These are phyloP conservation scores for Shiraia sp. DNA, from an alignment of 2,329 filamentous ascomycete species.

Conservation along the genomic window DNA sequence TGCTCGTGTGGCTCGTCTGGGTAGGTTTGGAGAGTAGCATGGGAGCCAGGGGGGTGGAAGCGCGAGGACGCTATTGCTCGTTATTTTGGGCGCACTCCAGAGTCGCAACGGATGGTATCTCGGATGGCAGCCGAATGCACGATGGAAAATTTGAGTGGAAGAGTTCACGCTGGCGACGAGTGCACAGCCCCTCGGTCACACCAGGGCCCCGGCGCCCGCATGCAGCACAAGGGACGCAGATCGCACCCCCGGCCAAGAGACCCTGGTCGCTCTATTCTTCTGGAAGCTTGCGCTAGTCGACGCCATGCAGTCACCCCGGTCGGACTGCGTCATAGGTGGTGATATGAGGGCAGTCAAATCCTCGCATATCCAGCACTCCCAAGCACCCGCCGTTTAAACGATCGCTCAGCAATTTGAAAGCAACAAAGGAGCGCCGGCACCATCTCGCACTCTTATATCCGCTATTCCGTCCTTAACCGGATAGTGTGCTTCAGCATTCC, in stretches of 20 bases:
- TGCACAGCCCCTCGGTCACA: constrained; percentile 24
- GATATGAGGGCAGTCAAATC: constrained; percentile 31
- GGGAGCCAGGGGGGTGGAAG: constrained; percentile 13
- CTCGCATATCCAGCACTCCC: constrained; percentile 26
- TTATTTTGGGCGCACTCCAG: constrained; percentile 20
- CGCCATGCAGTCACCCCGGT: constrained; percentile 17
- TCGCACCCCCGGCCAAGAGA: constrained; percentile 5
- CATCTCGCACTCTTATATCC: constrained; percentile 28
- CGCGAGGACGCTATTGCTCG: constrained; percentile 16
- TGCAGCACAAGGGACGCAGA: constrained; percentile 21
- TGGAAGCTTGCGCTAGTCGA: constrained; percentile 15
- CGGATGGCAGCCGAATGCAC: constrained; percentile 29
- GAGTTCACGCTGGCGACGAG: constrained; percentile 8
- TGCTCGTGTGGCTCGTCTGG: too few species aligned
- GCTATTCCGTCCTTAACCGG: constrained; percentile 32
- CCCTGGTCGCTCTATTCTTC: constrained; percentile 9
- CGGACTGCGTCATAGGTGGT: constrained; percentile 18
- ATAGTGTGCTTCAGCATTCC: constrained; percentile 24
- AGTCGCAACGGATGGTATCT: constrained; percentile 13
- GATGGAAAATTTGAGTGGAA: constrained; percentile 21
- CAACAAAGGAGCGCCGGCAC: constrained; percentile 20
- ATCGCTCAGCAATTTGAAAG: constrained; percentile 43
- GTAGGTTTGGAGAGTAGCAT: background rate
- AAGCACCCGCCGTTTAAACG: constrained; percentile 19
- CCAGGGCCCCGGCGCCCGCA: constrained; percentile 15